Base-by-base conservation (phyloP, 805 yeast genomes). In the Yamadazyma nakazawae region DNA sequence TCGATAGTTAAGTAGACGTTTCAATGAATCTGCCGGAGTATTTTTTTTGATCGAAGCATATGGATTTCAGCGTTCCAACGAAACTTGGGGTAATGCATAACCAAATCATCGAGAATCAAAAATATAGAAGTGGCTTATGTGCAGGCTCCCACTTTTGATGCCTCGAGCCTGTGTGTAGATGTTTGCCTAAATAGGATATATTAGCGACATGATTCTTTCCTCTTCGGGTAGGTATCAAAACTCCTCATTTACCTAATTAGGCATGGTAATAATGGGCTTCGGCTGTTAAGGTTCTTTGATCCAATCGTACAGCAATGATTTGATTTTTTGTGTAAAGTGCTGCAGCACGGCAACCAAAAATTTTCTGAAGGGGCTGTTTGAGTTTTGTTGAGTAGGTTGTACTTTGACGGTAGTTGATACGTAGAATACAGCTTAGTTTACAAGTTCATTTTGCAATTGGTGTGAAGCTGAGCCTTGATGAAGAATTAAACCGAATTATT, bases 191-290 rank as follows among this genome's bases (percentile, higher is more conserved):
- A 34, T 9, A 39, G 53, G 55, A 14, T 40, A 45, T 47, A 52
- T 52, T 49, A 26, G 13, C 12, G 49, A 51, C 55, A 49, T 49
- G 35, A 45, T 14, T 45, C 43, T 30, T 52, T 6, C 55, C 52
- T 46, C 16, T 24, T 38, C 45, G 43, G 50, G 51, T 37, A 26
- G 6, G 38, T 16, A 14, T 2, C 4, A 12, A 13, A 40, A 40
- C 55, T 52, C 55, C 55, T 37, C 55, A 34, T 42, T 52, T 52
- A 30, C 55, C 52, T 45, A 41, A 39, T 52, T 47, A 47, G 52
- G 42, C 51, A 28, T 26, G 25, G 13, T 14, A 38, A 38, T 38
- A 38, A 38, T 38, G 16, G 40, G 26, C 30, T 11, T 24, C 11
- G 28, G 39, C 19, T 37, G 43, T 21, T n/a, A 13, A 28, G n/a